Evolutionary conservation across 768 basidiomycete species (phyloP).

Genomic region (Naganishia vaughanmartiniae): DNA sequence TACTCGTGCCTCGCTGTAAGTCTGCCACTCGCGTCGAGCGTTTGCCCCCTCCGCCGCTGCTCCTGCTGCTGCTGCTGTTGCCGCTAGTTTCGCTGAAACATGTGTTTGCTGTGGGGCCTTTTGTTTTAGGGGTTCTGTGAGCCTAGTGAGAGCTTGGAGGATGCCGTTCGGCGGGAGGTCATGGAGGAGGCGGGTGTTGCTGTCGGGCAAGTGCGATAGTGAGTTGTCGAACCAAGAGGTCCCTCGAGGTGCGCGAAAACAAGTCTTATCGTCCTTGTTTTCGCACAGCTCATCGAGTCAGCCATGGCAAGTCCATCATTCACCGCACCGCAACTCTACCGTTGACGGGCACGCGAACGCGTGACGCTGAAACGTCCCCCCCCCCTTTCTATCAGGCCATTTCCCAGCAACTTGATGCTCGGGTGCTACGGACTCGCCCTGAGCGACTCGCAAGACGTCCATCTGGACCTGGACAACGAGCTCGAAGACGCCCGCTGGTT

Average conservation of each 20-base stretch:
- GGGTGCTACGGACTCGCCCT: slow-evolving; percentile 77
- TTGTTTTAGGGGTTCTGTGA: slow-evolving; percentile 66
- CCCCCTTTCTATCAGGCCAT: slow-evolving; percentile 62
- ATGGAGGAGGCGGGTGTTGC: slow-evolving; percentile 95
- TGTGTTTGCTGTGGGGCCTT: too few species aligned
- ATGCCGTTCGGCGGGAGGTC: slow-evolving; percentile 85
- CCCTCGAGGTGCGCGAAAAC: neutral
- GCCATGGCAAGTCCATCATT: slow-evolving; percentile 33
- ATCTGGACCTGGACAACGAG: slow-evolving; percentile 88
- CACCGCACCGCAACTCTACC: too few species aligned
- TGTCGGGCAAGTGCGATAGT: slow-evolving; percentile 75
- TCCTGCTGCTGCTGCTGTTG: neutral
- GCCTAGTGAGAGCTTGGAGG: slow-evolving; percentile 90
- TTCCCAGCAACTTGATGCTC: slow-evolving; percentile 84
- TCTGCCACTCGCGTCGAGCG: neutral
- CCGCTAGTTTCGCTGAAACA: too few species aligned
- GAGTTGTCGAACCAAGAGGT: slow-evolving; percentile 18
- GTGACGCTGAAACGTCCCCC: too few species aligned
- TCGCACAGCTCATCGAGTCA: slow-evolving; percentile 50
- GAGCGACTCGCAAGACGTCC: slow-evolving; percentile 62
- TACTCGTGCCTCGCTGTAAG: slow-evolving; percentile 79
- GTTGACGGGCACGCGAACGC: too few species aligned
- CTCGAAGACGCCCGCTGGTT: slow-evolving; percentile 92
- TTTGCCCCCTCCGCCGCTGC: neutral
- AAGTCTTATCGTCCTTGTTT: neutral